phyloP scores from a whole-genome alignment of 139 green algal species.

The Picochlorum sp. region DNA sequence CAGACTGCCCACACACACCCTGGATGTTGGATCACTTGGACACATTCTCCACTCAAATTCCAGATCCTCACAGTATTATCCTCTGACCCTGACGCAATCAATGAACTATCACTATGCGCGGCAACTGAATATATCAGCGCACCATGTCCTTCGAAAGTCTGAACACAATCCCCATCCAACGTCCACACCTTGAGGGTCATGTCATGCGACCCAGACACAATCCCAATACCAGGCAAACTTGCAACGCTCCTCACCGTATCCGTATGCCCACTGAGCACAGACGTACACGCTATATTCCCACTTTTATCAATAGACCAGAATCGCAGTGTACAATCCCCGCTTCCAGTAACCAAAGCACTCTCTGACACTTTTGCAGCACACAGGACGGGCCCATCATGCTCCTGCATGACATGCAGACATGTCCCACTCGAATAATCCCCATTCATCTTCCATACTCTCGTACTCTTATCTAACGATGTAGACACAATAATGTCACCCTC shows the following conservation, averaged over 20 bases:
- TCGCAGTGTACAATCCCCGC: slow-evolving; percentile 56
- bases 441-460: slow-evolving; percentile 58
- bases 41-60: slow-evolving; percentile 42
- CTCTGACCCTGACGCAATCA: slow-evolving; percentile 71
- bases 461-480: slow-evolving; percentile 71
- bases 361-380: slow-evolving; percentile 53
- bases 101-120: slow-evolving; percentile 5
- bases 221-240: slow-evolving; percentile 59
- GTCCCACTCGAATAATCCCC: slow-evolving; percentile 12
- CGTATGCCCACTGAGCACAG: slow-evolving; percentile 60
- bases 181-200: slow-evolving; percentile 56
- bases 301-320: slow-evolving; percentile 26
- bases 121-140: slow-evolving; percentile 76
- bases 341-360: slow-evolving; percentile 62
- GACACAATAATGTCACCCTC: slow-evolving; percentile 62
- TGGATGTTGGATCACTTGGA: slow-evolving; percentile 65
- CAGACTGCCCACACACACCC: slow-evolving; percentile 82
- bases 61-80: slow-evolving; percentile 79
- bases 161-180: slow-evolving; percentile 39
- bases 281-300: slow-evolving; percentile 32
- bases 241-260: slow-evolving; percentile 75
- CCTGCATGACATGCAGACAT: slow-evolving; percentile 42
- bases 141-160: slow-evolving; percentile 71
- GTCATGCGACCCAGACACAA: slow-evolving; percentile 92
- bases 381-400: slow-evolving; percentile 72